These are phyloP conservation scores for Fusarium continuum DNA, from an alignment of 2,329 filamentous ascomycete species.

Conservation along the genomic window DNA sequence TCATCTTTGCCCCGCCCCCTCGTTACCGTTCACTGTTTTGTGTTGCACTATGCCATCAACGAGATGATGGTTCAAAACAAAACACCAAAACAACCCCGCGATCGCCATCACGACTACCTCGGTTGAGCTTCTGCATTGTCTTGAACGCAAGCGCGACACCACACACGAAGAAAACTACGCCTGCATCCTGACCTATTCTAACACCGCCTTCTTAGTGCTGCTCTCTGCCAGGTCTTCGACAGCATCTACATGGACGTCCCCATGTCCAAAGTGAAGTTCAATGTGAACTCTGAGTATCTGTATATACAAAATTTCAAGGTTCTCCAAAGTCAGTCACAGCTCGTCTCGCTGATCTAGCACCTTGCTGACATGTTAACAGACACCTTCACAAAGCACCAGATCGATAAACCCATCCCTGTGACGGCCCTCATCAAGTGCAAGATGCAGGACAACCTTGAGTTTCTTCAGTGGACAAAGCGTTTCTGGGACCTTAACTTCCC, in stretches of 20 bases:
- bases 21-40: constrained; percentile 23
- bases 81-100: constrained; percentile 26
- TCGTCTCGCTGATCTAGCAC: not conserved
- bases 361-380: constrained; percentile 58
- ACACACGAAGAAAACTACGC: not conserved
- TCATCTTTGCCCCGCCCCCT: constrained; percentile 48
- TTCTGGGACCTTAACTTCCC: constrained; percentile 99
- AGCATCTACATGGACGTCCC: constrained; percentile 96
- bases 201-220: constrained; percentile 70
- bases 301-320: constrained; percentile 99
- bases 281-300: constrained; percentile 94
- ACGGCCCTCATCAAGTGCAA: constrained; percentile 94
- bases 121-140: not conserved
- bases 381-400: constrained; percentile 82
- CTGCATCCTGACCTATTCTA: constrained; percentile 6
- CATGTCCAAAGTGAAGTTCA: constrained; percentile 97
- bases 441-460: constrained; percentile 99
- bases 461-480: constrained; percentile 94
- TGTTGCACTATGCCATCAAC: constrained; percentile 35
- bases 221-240: constrained; percentile 96
- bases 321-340: constrained; percentile 80
- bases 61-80: constrained; percentile 18
- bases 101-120: constrained; percentile 4
- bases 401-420: constrained; percentile 92
- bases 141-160: not conserved